Conservation (phyloP, 78 protist genomes). For the Creolimax fragrantissima region DNA sequence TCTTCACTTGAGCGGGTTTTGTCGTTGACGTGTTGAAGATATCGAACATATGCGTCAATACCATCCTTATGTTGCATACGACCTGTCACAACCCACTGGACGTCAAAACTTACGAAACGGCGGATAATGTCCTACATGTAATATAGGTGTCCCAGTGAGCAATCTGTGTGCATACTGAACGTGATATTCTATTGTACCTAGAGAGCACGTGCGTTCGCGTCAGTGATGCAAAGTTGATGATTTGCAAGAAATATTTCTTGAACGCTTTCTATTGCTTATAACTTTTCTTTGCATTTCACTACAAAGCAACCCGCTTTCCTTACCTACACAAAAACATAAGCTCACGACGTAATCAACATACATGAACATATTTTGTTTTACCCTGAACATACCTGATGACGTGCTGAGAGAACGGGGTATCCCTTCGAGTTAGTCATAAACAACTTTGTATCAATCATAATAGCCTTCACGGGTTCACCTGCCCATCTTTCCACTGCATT, state of each 20-base stretch:
- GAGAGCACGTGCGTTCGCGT: too few species aligned
- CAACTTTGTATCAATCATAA: conserved; percentile 51
- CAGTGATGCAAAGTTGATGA: too few species aligned
- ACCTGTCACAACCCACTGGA: neutral
- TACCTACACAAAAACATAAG: too few species aligned
- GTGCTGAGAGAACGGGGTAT: conserved; percentile 57
- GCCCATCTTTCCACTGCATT: conserved; percentile 28
- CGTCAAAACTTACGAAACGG: neutral
- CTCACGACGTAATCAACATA: too few species aligned
- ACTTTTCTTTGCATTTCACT: too few species aligned
- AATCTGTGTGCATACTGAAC: too few species aligned
- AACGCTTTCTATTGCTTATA: too few species aligned
- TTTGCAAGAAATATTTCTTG: too few species aligned
- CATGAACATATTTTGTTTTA: neutral
- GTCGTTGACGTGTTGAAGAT: neutral
- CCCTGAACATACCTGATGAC: conserved; percentile 55
- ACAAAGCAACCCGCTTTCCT: too few species aligned
- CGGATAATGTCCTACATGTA: neutral
- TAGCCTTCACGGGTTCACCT: conserved; percentile 55
- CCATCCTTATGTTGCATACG: neutral
- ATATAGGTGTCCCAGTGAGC: neutral
- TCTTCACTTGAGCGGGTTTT: neutral
- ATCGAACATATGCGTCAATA: neutral
- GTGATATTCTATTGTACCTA: too few species aligned
- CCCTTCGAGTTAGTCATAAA: conserved; percentile 59